Percentiles rank a stretch among this genome's conserved stretches.
Evolutionary conservation across 106 monocot species (phyloP).

Genomic region (Dioscorea zingiberensis): DNA sequence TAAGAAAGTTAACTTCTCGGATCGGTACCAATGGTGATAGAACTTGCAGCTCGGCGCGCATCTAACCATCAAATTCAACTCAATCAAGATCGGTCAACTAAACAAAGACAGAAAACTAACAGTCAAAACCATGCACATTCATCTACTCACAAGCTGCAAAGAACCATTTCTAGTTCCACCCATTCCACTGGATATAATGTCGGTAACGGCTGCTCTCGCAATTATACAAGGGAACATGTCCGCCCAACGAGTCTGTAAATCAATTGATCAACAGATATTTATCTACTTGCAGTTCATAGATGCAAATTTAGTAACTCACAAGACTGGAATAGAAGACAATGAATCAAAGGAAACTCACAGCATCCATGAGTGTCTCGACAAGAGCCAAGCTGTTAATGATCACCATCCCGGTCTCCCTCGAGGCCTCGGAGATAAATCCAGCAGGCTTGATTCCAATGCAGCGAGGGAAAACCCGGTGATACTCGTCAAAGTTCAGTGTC

Average conservation of each 20-base stretch:
- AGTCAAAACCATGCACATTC: no score
- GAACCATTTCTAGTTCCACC: slow-evolving; percentile 66
- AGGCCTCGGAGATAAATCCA: slow-evolving; percentile 66
- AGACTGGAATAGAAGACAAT: no score
- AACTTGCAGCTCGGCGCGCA: slow-evolving; percentile 89
- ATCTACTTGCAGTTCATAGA: no score
- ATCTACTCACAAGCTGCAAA: slow-evolving; percentile 68
- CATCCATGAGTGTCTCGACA: slow-evolving; percentile 87
- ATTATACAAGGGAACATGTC: slow-evolving; percentile 89
- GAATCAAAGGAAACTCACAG: slow-evolving; percentile 21
- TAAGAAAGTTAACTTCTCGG: slow-evolving; percentile 66
- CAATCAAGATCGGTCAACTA: no score
- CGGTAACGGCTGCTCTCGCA: slow-evolving; percentile 46
- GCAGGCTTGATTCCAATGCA: slow-evolving; percentile 42
- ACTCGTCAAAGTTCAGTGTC: slow-evolving; percentile 56
- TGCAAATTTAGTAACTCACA: no score
- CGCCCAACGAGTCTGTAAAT: slow-evolving; percentile 50
- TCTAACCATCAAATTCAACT: slow-evolving; percentile 21
- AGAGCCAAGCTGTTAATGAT: slow-evolving; percentile 68
- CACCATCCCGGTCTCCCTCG: slow-evolving; percentile 63
- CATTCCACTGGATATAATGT: slow-evolving; percentile 57
- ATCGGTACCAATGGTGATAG: slow-evolving; percentile 81
- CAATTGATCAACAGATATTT: no score
- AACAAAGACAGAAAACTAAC: no score
- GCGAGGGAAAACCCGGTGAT: slow-evolving; percentile 34